Base-by-base conservation (phyloP, 1,284 basidiomycete genomes). In the Sanguinoderma infundibulare region DNA sequence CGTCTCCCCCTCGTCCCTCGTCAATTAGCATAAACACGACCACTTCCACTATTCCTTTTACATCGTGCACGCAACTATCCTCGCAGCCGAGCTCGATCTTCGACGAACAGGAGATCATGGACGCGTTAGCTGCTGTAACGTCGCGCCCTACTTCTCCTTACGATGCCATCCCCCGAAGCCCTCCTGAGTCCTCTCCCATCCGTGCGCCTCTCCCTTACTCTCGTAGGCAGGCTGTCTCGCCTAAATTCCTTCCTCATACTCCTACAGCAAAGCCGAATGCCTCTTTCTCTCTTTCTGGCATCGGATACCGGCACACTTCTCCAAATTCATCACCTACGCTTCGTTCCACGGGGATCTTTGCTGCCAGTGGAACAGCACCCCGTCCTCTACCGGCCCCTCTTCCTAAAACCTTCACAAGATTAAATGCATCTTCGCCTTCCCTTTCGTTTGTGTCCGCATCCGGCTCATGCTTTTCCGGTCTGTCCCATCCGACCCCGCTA, bases 61-160 rank as follows among this genome's bases (percentile, higher is more conserved):
- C 49, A 3, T 35, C 49, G 20, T 32, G 10, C 32, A 51, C 35
- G 7, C 17, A 8, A 20, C 24, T 46, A 12, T 59, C 57, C 6
- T 26, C 51, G 6, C 57, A 40, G 7, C 55, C 44, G 3, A 63
- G 62, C 36, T 66, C 65, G 10, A 22, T 54, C 22, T 51, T 57
- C 20, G 65, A 66, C 3, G 65, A 66, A 39, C 54, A 64, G 26
- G 65, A 64, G 53, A 64, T 66, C 32, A 28, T 39, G 4, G 17
- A 56, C 17, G 34, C 34, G 8, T 44, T 66, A 2, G 62, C 60
- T 7, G 24, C 15, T 4, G 20, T 26, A 12, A 47, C 57, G 2
- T 60, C 51, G 24, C 34, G 32, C 10, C 15, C 14, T 34, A 34
- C 49, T 34, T 51, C 32, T 51, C 49, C 46, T 24, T 28, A n/a